Conservation (phyloP, 352 stramenopile species). For the Aphanomyces astaci region DNA sequence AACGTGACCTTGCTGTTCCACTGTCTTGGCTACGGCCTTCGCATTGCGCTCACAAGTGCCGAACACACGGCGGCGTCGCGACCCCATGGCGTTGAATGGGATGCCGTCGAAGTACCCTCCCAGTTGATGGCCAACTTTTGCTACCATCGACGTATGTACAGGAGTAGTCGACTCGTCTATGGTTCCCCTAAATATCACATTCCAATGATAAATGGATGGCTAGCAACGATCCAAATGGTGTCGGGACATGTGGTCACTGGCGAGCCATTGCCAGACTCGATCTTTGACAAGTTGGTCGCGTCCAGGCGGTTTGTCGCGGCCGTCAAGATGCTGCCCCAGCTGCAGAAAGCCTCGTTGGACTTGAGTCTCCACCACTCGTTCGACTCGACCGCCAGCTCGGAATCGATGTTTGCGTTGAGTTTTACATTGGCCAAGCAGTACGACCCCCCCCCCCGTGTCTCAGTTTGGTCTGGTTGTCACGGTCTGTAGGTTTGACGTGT, state of each 20-base stretch:
- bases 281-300: conserved; percentile 95
- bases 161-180: background rate
- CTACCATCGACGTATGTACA: conserved; percentile 75
- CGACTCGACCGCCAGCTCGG: conserved; percentile 36
- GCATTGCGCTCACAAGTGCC: conserved; percentile 97
- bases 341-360: conserved; percentile 89
- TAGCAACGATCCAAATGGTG: conserved; percentile 44
- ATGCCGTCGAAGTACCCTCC: conserved; percentile 95
- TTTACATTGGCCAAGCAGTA: conserved; percentile 57
- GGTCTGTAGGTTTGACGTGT: no score
- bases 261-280: conserved; percentile 86
- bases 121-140: conserved; percentile 99
- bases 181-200: background rate
- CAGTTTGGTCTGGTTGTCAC: no score
- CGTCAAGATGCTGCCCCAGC: conserved; percentile 92
- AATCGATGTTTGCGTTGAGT: conserved; percentile 92
- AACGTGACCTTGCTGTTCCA: conserved; percentile 96
- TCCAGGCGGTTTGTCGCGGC: conserved; percentile 94
- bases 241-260: conserved; percentile 78
- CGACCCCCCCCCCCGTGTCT: conserved; percentile 72
- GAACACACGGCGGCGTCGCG: conserved; percentile 92
- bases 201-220: no score
- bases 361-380: conserved; percentile 77
- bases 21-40: conserved; percentile 93
- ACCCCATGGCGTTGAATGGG: conserved; percentile 97